These are phyloP conservation scores for Pseudogymnoascus destructans DNA, from an alignment of 2,329 filamentous ascomycete genomes.

Conservation along the genomic window DNA sequence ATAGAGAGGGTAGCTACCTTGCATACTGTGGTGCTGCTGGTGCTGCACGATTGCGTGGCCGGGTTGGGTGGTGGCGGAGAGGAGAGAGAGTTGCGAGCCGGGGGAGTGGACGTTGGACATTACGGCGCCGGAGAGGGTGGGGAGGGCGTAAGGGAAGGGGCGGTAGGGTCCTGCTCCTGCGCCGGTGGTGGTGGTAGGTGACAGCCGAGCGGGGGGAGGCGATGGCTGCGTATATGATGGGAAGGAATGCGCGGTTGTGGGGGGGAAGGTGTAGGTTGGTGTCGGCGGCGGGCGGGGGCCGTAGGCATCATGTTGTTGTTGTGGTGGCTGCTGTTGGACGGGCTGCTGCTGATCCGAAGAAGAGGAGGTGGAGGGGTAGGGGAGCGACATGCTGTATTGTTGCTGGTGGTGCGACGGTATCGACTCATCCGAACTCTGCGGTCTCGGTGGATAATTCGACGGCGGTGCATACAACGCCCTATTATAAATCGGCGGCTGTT, in stretches of 20 bases:
- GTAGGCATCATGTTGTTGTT: conserved; percentile 35
- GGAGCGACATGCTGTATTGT: background rate
- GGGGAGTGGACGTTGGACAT: conserved; percentile 71
- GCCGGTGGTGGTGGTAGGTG: conserved; percentile 29
- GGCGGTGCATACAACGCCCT: background rate
- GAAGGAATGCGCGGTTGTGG: conserved; percentile 36
- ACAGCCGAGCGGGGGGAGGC: conserved; percentile 31
- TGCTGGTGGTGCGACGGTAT: background rate
- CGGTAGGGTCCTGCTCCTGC: conserved; percentile 29
- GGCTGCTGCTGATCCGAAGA: background rate
- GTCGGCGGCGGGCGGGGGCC: conserved; percentile 41
- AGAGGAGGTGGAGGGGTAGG: background rate
- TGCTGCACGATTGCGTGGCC: conserved; percentile 32
- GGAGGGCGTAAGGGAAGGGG: conserved; percentile 38
- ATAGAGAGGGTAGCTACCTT: background rate
- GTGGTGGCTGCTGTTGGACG: background rate
- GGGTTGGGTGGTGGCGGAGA: conserved; percentile 37
- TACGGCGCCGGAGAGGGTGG: conserved; percentile 52
- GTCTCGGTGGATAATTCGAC: background rate
- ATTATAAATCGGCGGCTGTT: background rate
- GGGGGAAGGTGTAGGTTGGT: conserved; percentile 42
- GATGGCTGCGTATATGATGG: conserved; percentile 37
- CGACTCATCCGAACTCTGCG: background rate
- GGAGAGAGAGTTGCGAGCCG: conserved; percentile 55
- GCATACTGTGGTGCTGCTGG: background rate